These are phyloP conservation scores for Fusarium pseudoanthophilum DNA, from an alignment of 2,329 filamentous ascomycete species.

Conservation along the genomic window DNA sequence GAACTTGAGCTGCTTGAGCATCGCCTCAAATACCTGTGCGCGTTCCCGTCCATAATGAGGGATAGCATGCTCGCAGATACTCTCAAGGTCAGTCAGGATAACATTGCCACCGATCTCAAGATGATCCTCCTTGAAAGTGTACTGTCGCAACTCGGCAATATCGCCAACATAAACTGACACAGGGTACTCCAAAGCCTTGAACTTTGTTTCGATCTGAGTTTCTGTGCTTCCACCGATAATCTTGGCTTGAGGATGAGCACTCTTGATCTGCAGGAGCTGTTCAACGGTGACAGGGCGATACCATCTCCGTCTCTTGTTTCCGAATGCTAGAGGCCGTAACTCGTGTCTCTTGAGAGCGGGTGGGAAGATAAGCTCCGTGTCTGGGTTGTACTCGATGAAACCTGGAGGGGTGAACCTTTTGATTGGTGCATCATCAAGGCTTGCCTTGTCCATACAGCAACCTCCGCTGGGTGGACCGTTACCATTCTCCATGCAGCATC, in stretches of 20 bases:
- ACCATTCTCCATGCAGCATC: constrained; percentile 78
- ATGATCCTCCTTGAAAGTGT: constrained; percentile 79
- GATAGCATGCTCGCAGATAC: constrained; percentile 82
- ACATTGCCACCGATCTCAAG: constrained; percentile 96
- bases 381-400: constrained; percentile 93
- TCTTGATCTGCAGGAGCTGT: constrained; percentile 93
- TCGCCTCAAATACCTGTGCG: constrained; percentile 87
- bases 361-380: constrained; percentile 96
- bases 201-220: constrained; percentile 98
- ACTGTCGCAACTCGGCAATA: constrained; percentile 88
- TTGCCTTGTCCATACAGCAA: constrained; percentile 75
- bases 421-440: constrained; percentile 63
- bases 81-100: constrained; percentile 88
- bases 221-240: constrained; percentile 96
- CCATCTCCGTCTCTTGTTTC: constrained; percentile 95
- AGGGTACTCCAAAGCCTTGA: constrained; percentile 92
- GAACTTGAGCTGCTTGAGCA: constrained; percentile 92
- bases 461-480: constrained; percentile 54
- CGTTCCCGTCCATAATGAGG: constrained; percentile 77
- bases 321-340: constrained; percentile 84
- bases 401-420: constrained; percentile 84
- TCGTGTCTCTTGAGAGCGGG: constrained; percentile 85
- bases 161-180: constrained; percentile 94
- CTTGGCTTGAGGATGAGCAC: constrained; percentile 84
- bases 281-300: constrained; percentile 87